Percentiles rank a stretch among this genome's conserved stretches.
These are phyloP conservation scores for Leccinum broughii DNA, from an alignment of 768 basidiomycete genomes.

Conservation along the genomic window DNA sequence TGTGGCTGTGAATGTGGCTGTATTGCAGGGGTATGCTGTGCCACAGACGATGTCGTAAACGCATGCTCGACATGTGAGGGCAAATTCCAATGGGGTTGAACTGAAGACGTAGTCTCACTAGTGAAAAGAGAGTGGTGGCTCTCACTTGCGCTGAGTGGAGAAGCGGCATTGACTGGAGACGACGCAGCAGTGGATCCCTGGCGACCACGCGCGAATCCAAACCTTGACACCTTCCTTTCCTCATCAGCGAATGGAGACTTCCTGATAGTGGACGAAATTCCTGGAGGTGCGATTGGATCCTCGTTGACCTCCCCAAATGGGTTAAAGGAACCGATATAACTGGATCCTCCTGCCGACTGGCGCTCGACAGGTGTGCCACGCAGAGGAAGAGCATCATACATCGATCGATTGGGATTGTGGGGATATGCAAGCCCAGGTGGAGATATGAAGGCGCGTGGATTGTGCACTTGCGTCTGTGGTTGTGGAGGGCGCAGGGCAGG, in stretches of 20 bases:
- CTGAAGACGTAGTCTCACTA: constrained; percentile 37
- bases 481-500: constrained; percentile 52
- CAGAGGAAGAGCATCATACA: constrained; percentile 53
- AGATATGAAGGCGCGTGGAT: constrained; percentile 38
- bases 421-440: constrained; percentile 58
- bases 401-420: constrained; percentile 47
- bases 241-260: constrained; percentile 54
- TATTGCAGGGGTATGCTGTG: constrained; percentile 44
- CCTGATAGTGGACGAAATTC: constrained; percentile 32
- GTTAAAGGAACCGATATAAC: constrained; percentile 77
- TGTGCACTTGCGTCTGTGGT: constrained; percentile 22
- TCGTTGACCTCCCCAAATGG: constrained; percentile 70
- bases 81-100: constrained; percentile 47
- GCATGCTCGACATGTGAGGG: constrained; percentile 43
- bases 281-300: constrained; percentile 38
- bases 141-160: constrained; percentile 54
- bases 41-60: constrained; percentile 48
- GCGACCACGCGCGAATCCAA: constrained; percentile 76
- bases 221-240: constrained; percentile 70
- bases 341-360: constrained; percentile 46
- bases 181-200: constrained; percentile 58
- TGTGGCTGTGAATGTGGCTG: constrained; percentile 37
- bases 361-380: constrained; percentile 45
- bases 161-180: constrained; percentile 57
- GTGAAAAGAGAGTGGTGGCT: constrained; percentile 51